A percentile compares a stretch with the other conserved stretches of the same genome.
Evolutionary conservation across 169 alveolate genomes (phyloP).

Genomic region (Plasmodium sp.): DNA sequence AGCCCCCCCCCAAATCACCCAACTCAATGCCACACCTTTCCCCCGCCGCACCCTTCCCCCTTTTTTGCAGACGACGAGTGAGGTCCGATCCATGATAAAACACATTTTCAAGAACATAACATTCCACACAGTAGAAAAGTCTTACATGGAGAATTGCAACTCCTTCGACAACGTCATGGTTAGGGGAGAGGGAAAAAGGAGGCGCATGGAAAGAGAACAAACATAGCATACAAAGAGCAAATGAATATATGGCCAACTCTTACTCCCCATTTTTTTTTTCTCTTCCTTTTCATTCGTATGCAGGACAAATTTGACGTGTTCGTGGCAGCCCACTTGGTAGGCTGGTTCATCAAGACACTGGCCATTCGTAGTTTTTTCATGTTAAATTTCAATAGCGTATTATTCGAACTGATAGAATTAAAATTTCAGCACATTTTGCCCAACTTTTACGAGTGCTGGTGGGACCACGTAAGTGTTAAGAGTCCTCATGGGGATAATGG

Average conservation of each 20-base stretch:
- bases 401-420: constrained; percentile 47
- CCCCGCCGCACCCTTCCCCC: background rate
- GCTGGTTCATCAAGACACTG: constrained; percentile 28
- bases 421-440: constrained; percentile 57
- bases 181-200: background rate
- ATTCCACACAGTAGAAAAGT: constrained; percentile 20
- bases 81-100: background rate
- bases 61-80: constrained; percentile 19
- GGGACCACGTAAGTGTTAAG: constrained; percentile 60
- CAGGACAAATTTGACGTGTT: constrained; percentile 61
- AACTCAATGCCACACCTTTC: background rate
- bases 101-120: background rate
- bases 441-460: constrained; percentile 72
- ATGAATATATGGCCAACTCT: background rate
- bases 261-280: background rate
- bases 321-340: constrained; percentile 30
- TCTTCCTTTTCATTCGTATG: constrained; percentile 2
- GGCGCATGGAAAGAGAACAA: background rate
- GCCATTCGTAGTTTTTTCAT: constrained; percentile 26
- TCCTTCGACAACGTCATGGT: background rate
- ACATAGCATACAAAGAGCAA: background rate
- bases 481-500: background rate
- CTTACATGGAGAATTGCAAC: constrained; percentile 56
- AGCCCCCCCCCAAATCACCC: background rate
- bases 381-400: constrained; percentile 16